Conservation (phyloP, 139 green algal species). For the Parachlorella kessleri region DNA sequence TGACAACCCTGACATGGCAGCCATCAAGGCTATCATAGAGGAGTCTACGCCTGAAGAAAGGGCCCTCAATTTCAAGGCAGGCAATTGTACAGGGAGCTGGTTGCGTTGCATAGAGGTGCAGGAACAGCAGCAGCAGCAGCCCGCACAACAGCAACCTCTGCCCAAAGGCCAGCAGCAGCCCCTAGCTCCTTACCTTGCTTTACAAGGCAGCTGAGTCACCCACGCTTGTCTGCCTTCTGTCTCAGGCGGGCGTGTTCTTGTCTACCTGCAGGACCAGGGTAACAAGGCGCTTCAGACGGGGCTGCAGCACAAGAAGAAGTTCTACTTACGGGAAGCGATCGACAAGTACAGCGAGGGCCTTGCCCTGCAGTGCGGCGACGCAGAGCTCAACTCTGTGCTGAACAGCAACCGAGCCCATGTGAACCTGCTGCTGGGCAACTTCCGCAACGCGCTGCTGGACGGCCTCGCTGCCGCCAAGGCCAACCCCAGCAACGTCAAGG, state of each 20-base stretch:
- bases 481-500: conserved; percentile 70
- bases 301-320: conserved; percentile 72
- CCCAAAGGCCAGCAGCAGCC: too few relatives aligned
- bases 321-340: conserved; percentile 75
- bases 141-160: too few relatives aligned
- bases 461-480: conserved; percentile 41
- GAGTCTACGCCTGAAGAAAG: conserved; percentile 76
- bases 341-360: conserved; percentile 77
- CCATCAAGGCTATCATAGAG: conserved; percentile 70
- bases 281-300: conserved; percentile 77
- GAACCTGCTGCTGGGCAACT: conserved; percentile 80
- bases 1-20: conserved; percentile 61
- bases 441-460: conserved; percentile 72
- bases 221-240: too few relatives aligned
- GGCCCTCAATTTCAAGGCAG: conserved; percentile 75
- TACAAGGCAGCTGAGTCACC: too few relatives aligned
- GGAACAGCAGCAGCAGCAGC: too few relatives aligned
- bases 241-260: background rate
- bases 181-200: too few relatives aligned
- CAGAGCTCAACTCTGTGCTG: conserved; percentile 52
- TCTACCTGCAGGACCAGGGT: conserved; percentile 58
- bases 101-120: background rate
- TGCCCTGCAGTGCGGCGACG: conserved; percentile 35
- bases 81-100: background rate
- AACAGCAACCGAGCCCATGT: conserved; percentile 81